phyloP scores from a whole-genome alignment of 805 yeast genomes.

The Lachancea sp. region DNA sequence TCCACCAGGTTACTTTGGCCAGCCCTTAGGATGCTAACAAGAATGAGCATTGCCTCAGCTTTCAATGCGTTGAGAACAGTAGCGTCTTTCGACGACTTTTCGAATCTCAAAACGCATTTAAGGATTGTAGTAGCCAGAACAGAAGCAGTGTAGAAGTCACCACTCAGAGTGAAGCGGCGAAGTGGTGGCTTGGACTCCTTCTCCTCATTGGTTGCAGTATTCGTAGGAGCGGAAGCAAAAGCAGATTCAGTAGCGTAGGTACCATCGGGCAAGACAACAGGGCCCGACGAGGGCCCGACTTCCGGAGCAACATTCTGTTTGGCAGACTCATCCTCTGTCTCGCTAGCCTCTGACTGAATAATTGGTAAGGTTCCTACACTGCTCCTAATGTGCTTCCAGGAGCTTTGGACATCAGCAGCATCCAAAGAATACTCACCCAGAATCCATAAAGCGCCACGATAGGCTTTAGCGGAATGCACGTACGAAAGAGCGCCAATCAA shows the following conservation, averaged over 20 bases:
- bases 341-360: slow-evolving; percentile 59
- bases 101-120: slow-evolving; percentile 75
- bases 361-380: slow-evolving; percentile 91
- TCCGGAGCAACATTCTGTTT: slow-evolving; percentile 30
- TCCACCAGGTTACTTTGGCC: slow-evolving; percentile 68
- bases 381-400: slow-evolving; percentile 82
- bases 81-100: slow-evolving; percentile 47
- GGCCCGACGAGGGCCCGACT: slow-evolving; percentile 42
- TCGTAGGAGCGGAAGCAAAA: slow-evolving; percentile 80
- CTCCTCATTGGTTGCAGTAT: slow-evolving; percentile 54
- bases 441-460: slow-evolving; percentile 92
- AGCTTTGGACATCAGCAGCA: slow-evolving; percentile 63
- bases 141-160: slow-evolving; percentile 87
- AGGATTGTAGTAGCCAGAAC: slow-evolving; percentile 83
- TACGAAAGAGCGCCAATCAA: slow-evolving; percentile 56
- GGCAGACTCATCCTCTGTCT: slow-evolving; percentile 27
- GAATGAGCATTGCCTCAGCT: slow-evolving; percentile 89
- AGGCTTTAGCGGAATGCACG: slow-evolving; percentile 82
- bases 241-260: slow-evolving; percentile 93
- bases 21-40: slow-evolving; percentile 86
- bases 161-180: slow-evolving; percentile 72
- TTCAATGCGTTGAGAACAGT: slow-evolving; percentile 70
- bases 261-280: slow-evolving; percentile 94
- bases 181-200: slow-evolving; percentile 60
- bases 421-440: slow-evolving; percentile 84